These are phyloP conservation scores for Lentinula edodes DNA, from an alignment of 768 basidiomycete species.

Conservation along the genomic window DNA sequence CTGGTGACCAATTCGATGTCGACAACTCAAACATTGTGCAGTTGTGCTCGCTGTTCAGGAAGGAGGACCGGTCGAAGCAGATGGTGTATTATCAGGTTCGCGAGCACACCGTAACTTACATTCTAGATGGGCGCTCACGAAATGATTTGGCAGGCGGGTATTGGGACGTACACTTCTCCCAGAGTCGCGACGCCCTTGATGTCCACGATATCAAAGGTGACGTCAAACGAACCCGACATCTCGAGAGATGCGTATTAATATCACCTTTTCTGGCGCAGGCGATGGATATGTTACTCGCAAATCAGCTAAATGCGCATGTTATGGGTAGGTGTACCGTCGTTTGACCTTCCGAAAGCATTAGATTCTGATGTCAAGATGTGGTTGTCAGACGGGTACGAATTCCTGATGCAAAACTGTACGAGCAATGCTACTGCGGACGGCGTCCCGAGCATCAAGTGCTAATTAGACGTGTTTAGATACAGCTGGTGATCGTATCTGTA, in stretches of 20 bases:
- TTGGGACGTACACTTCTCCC: slow-evolving; percentile 44
- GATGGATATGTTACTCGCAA: slow-evolving; percentile 45
- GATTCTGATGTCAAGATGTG: not conserved
- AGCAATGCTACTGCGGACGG: not conserved
- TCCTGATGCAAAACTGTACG: slow-evolving; percentile 56
- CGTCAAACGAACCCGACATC: not conserved
- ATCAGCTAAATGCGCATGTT: slow-evolving; percentile 43
- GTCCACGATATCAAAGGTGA: slow-evolving; percentile 35
- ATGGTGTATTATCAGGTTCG: slow-evolving; percentile 54
- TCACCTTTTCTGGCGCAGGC: slow-evolving; percentile 20
- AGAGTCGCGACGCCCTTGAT: slow-evolving; percentile 29
- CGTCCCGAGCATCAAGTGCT: not conserved
- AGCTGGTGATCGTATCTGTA: slow-evolving; percentile 20
- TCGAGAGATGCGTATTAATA: not conserved
- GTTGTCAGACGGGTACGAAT: slow-evolving; percentile 44
- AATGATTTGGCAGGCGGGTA: slow-evolving; percentile 32
- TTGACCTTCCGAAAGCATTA: not conserved
- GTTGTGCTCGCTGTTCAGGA: slow-evolving; percentile 45
- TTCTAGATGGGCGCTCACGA: not conserved
- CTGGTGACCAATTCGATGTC: slow-evolving; percentile 44
- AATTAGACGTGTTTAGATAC: slow-evolving; percentile 27
- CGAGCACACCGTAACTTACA: not conserved
- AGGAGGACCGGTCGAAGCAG: slow-evolving; percentile 45
- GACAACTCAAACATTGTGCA: slow-evolving; percentile 54
- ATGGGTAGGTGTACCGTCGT: slow-evolving; percentile 29